Evolutionary conservation across 225 moss, liverwort and hornwort species (phyloP).

Genomic region (Asterella californica): DNA sequence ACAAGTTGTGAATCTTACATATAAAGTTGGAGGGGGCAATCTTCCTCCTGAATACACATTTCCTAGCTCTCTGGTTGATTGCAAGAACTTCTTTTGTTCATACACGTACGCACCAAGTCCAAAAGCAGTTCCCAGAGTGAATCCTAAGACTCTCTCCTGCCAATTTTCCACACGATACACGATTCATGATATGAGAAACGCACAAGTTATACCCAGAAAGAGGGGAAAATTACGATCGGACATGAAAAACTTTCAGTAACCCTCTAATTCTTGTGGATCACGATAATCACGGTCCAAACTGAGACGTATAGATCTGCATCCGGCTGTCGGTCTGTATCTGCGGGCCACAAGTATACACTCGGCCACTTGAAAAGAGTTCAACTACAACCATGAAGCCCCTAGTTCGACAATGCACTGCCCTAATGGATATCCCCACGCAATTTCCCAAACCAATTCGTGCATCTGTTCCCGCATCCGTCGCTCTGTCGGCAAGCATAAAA

Average conservation of each 20-base stretch:
- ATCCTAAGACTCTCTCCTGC: slow-evolving; percentile 43
- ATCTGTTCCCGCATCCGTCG: not conserved
- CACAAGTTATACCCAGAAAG: not conserved
- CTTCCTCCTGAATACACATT: slow-evolving; percentile 39
- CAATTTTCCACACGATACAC: not conserved
- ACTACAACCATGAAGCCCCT: not conserved
- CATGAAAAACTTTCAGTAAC: not conserved
- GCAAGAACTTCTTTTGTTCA: slow-evolving; percentile 43
- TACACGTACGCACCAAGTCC: slow-evolving; percentile 33
- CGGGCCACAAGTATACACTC: not conserved
- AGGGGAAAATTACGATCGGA: not conserved
- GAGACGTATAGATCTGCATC: not conserved
- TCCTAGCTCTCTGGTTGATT: slow-evolving; percentile 41
- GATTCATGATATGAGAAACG: not conserved
- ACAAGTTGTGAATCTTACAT: slow-evolving; percentile 22
- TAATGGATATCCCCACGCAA: not conserved
- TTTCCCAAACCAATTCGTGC: not conserved
- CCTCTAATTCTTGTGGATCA: not conserved
- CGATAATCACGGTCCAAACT: not conserved
- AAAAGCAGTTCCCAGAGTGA: slow-evolving; percentile 38
- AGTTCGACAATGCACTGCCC: not conserved
- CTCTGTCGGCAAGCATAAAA: not conserved
- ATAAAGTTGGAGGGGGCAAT: slow-evolving; percentile 29
- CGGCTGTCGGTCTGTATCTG: not conserved
- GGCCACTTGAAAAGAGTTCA: not conserved